Base-by-base conservation (phyloP, 1,284 basidiomycete genomes). In the Sporisorium iseilematis-ciliati region DNA sequence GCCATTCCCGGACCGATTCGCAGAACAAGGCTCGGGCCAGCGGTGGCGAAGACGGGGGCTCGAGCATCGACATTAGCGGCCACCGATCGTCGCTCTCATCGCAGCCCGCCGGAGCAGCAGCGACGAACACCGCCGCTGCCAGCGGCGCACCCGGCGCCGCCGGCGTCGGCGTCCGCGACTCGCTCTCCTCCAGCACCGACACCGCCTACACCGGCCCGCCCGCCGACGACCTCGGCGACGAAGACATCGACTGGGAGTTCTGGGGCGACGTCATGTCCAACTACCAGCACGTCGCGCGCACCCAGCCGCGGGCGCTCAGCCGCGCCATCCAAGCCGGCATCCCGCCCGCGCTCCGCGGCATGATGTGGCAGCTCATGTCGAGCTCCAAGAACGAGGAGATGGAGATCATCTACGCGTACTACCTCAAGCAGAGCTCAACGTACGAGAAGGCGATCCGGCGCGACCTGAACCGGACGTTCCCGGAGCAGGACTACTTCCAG, bases 311-410 rank as follows among this genome's bases (percentile, higher is more conserved):
- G 0, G 89, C 92, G 65, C 88, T 99, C 20, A 93, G 93, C 7
- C 89, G 89, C 75, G 96, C 95, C 0, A 99, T 99, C 65, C 94
- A 97, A 80, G 89, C 89, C 62, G 96, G 96, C 1, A 94, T 99
- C 35, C 97, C 95, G 1, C 88, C 90, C 40, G 89, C 91, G 0
- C 86, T 94, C 42, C 90, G 95, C 50, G 95, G 95, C 23, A 95
- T 97, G 91, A 92, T 97, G 87, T 99, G 96, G 96, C 96, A 99
- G 85, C 89, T 98, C 85, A 97, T 99, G 95, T 94, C 66, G 54
- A 59, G 93, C 92, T 29, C 93, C 93, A 7, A 99, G 86, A 94
- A 97, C 79, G 87, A 89, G 7, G 91, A 92, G 76, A 88, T 98
- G 23, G 97, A 99, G 86, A 89, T 89, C 65, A 90, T 91, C 18